Evolutionary conservation across 169 alveolate species (phyloP), one percentile per base, ranked within the genome.

Genomic region (Eimeria praecox): DNA sequence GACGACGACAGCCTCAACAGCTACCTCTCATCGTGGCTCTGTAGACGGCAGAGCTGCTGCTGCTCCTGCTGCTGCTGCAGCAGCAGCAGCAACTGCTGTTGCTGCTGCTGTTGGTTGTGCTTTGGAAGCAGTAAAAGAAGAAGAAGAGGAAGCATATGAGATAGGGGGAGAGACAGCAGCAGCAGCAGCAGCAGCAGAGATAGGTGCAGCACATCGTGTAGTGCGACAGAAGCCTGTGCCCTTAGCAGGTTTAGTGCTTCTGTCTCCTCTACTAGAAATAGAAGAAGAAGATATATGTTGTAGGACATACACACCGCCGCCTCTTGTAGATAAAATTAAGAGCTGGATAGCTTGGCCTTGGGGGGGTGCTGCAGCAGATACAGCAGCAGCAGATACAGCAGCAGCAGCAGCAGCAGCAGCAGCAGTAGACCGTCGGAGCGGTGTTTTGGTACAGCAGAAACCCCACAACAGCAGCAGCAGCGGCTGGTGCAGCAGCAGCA

Each of bases 221-320:
- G 66, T 78, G 42, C 89, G 64, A 66, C 89, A 78, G 49, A 78
- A 78, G 42, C 89, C 89, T 12, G 89, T 78, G 69, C 89, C 89
- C 1, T 66, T 78, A 59, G 89, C 89, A 10, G 89, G 89, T 16
- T 6, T 78, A 4, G 33, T 78, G 33, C 89, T 78, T 2, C 89
- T 78, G 69, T 78, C 89, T 38, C 89, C 89, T 30, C 35, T 78
- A 42, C 64, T 78, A 59, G 89, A 78, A 66, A 59, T 40, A 59
- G 66, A 62, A 6, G 46, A 42, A 20, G 27, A 27, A 10, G 38
- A 35, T 27, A 27, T 22, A 33, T 14, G 66, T 66, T 20, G 16
- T 20, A 0, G 56, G 66, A n/a, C n/a, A n/a, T n/a, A n/a, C n/a
- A n/a, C n/a, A n/a, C n/a, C n/a, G 49, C 35, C 64, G 38, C 16